Conservation (phyloP, 495 filamentous ascomycete genomes). For the Penicillium daleae region DNA sequence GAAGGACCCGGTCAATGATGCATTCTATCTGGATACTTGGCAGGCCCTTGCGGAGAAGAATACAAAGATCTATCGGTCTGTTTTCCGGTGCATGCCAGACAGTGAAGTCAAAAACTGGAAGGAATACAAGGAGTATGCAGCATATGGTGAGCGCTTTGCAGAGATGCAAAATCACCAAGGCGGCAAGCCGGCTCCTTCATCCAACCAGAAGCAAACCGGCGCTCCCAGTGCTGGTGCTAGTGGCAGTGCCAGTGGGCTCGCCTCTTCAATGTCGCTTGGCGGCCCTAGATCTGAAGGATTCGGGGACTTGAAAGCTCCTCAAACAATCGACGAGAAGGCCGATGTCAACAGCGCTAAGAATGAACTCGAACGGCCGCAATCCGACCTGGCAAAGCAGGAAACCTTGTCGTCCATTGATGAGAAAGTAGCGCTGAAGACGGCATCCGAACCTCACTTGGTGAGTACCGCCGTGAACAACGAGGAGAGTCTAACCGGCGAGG, state of each 20-base stretch:
- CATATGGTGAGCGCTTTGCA: slow-evolving; percentile 78
- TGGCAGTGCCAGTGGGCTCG: slow-evolving; percentile 24
- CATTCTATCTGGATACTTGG: slow-evolving; percentile 89
- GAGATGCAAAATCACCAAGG: slow-evolving; percentile 63
- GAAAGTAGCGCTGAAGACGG: slow-evolving; percentile 43
- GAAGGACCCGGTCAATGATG: slow-evolving; percentile 78
- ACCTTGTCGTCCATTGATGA: slow-evolving; percentile 43
- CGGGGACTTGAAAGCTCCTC: slow-evolving; percentile 27
- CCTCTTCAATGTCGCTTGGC: slow-evolving; percentile 26
- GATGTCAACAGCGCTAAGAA: slow-evolving; percentile 10
- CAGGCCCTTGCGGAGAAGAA: slow-evolving; percentile 89
- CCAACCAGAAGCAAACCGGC: slow-evolving; percentile 44
- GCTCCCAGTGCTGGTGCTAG: slow-evolving; percentile 44
- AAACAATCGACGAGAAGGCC: slow-evolving; percentile 35
- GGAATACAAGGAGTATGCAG: slow-evolving; percentile 85
- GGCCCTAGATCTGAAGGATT: slow-evolving; percentile 29
- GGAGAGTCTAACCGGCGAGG: slow-evolving; percentile 32
- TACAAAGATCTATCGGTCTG: slow-evolving; percentile 86
- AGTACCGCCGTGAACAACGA: slow-evolving; percentile 27
- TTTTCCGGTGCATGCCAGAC: slow-evolving; percentile 97
- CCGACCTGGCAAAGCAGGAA: slow-evolving; percentile 36
- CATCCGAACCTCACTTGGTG: slow-evolving; percentile 29
- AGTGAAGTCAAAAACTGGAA: slow-evolving; percentile 92
- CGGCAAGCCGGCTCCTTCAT: slow-evolving; percentile 39
- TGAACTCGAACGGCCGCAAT: slow-evolving; percentile 26